Evolutionary conservation across 148 eudicot species (phyloP), one percentile per base, ranked within the genome.

Genomic region (Silene latifolia): DNA sequence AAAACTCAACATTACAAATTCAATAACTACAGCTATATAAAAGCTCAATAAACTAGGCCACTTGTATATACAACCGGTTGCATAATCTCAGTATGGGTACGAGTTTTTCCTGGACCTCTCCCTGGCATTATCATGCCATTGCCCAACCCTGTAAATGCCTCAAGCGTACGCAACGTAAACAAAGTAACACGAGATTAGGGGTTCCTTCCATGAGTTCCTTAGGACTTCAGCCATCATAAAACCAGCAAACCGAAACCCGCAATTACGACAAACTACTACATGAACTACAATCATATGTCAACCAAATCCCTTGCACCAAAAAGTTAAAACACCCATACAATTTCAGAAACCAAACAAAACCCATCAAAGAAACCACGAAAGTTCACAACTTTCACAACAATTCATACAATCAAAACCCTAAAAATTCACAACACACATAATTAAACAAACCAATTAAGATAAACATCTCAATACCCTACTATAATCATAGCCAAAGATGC

Each of bases 181-280:
- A n/a, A 64, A 18, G 18, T 8, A 2, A 65, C 4, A 65, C 47
- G 8, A 65, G 27, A 64, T 7, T 27, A 23, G 23, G 1, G 17
- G 4, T 15, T 51, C 3, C 17, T 51, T 51, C 19, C 3, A 14
- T 35, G 13, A 35, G 68, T 47, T 69, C 12, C 58, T 11, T 12
- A 29, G 13, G 51, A 69, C 59, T 23, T 56, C 21, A 69, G 57
- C 59, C 46, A 42, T 44, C 72, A 68, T 47, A 48, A 9, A 69
- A 67, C 25, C 54, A 67, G n/a, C 17, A 20, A 44, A 20, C 20
- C 51, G 3, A 44, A 70, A 70, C 60, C 39, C 24, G 21, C 73
- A 24, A 15, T 18, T 6, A 12, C 15, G 48, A 53, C 29, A 60
- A 60, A 3, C 27, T 15, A 51, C 56, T 42, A 5, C 25, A 44